Conservation (phyloP, 495 filamentous ascomycete species). For the Elasticomyces elasticus region DNA sequence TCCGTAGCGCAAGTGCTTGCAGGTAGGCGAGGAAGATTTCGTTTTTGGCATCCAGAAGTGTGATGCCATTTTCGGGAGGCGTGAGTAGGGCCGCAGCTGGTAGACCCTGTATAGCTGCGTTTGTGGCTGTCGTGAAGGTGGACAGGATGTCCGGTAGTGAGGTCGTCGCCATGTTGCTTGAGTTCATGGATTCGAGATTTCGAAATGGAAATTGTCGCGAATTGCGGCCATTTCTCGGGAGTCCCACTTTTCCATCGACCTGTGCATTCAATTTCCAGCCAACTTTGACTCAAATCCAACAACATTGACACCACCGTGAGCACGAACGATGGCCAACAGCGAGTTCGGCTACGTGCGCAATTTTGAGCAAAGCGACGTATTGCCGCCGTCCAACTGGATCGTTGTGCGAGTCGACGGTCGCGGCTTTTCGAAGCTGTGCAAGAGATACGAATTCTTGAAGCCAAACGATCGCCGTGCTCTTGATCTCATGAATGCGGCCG, state of each 20-base stretch:
- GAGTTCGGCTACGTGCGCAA: slow-evolving; percentile 87
- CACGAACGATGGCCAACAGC: slow-evolving; percentile 28
- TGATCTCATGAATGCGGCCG: slow-evolving; percentile 89
- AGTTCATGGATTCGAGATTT: background rate
- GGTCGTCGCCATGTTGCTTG: slow-evolving; percentile 10
- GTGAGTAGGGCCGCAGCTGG: slow-evolving; percentile 23
- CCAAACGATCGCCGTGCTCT: slow-evolving; percentile 84
- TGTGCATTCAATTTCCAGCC: too few species aligned
- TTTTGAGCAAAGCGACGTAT: slow-evolving; percentile 70
- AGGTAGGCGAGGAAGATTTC: slow-evolving; percentile 92
- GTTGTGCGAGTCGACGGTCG: slow-evolving; percentile 87
- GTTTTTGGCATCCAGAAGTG: slow-evolving; percentile 87
- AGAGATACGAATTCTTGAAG: slow-evolving; percentile 73
- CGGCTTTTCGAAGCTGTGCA: slow-evolving; percentile 73
- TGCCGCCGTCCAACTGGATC: slow-evolving; percentile 88
- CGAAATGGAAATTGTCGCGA: too few species aligned
- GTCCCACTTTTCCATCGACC: background rate
- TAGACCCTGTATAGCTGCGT: slow-evolving; percentile 9
- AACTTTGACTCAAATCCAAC: too few species aligned
- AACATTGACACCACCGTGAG: too few species aligned
- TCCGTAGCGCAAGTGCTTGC: slow-evolving; percentile 84
- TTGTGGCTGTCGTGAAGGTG: slow-evolving; percentile 15
- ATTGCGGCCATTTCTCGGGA: background rate
- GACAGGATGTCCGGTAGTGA: slow-evolving; percentile 8
- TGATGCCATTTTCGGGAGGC: slow-evolving; percentile 75